Conservation (phyloP, 2,329 filamentous ascomycete genomes). For the Eutypa lata region DNA sequence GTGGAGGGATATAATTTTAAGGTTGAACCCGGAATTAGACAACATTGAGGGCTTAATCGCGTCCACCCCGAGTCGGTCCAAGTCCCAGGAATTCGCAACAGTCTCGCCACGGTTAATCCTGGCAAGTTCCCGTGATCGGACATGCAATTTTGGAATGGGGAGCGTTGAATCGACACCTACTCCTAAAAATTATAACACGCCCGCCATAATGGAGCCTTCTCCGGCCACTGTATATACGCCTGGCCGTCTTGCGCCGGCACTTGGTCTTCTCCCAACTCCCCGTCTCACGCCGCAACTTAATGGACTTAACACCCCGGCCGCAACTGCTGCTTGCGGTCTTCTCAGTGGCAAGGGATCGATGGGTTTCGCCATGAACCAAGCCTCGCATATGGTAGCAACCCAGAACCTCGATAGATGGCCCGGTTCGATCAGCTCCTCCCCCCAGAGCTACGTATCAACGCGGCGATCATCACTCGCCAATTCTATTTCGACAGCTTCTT, state of each 20-base stretch:
- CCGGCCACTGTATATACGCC: slow-evolving; percentile 40
- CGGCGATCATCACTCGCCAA: slow-evolving; percentile 63
- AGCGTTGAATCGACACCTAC: slow-evolving; percentile 38
- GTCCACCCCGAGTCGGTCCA: slow-evolving; percentile 24
- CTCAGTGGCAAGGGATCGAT: slow-evolving; percentile 53
- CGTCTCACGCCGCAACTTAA: slow-evolving; percentile 54
- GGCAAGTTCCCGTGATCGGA: slow-evolving; percentile 38
- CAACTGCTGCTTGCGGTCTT: slow-evolving; percentile 49
- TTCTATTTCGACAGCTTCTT: slow-evolving; percentile 61
- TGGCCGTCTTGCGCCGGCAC: slow-evolving; percentile 47
- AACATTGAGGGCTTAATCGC: slow-evolving; percentile 55
- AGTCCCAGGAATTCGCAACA: slow-evolving; percentile 33
- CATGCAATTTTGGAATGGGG: slow-evolving; percentile 32
- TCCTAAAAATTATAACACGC: slow-evolving; percentile 38
- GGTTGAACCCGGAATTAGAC: slow-evolving; percentile 54
- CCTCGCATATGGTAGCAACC: slow-evolving; percentile 39
- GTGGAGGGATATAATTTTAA: slow-evolving; percentile 58
- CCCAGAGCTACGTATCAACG: slow-evolving; percentile 44
- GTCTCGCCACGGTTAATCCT: slow-evolving; percentile 42
- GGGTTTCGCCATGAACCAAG: slow-evolving; percentile 59
- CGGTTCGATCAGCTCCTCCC: slow-evolving; percentile 46
- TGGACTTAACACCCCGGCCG: slow-evolving; percentile 59
- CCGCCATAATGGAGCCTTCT: slow-evolving; percentile 49
- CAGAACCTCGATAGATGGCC: slow-evolving; percentile 55
- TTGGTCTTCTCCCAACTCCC: slow-evolving; percentile 57